Percentiles rank a stretch among this genome's conserved stretches.
These are phyloP conservation scores for Globisporangium megalacanthum DNA, from an alignment of 352 stramenopile genomes.

Conservation along the genomic window DNA sequence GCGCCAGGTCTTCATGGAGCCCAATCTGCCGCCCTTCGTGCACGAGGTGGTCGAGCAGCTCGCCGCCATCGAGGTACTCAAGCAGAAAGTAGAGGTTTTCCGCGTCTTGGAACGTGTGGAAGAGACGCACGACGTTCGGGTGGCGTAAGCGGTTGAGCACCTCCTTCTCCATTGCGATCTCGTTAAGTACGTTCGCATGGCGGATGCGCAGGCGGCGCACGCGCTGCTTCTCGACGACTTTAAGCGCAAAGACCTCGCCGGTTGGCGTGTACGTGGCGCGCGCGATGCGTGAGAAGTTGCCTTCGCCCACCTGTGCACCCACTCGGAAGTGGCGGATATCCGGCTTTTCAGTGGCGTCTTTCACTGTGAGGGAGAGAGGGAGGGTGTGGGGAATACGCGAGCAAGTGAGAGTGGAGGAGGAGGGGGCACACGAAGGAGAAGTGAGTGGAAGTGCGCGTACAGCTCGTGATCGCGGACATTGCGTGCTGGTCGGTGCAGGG, in stretches of 20 bases:
- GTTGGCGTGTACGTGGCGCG: slow-evolving; percentile 86
- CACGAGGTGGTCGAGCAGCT: slow-evolving; percentile 91
- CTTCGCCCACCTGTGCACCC: slow-evolving; percentile 58
- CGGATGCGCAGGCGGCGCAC: slow-evolving; percentile 85
- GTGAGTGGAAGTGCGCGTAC: not conserved
- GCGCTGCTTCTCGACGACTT: slow-evolving; percentile 92
- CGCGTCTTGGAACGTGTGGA: slow-evolving; percentile 96
- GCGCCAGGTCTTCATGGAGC: slow-evolving; percentile 66
- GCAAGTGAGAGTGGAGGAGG: not conserved
- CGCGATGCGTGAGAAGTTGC: slow-evolving; percentile 96
- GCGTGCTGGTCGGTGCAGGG: not conserved
- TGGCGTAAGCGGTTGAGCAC: slow-evolving; percentile 88
- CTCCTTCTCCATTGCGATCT: slow-evolving; percentile 97
- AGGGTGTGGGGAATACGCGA: not conserved
- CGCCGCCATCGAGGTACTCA: slow-evolving; percentile 88
- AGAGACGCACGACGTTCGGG: slow-evolving; percentile 92
- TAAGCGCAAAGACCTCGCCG: slow-evolving; percentile 92
- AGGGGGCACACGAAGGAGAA: not conserved
- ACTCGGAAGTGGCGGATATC: slow-evolving; percentile 70
- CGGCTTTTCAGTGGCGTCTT: slow-evolving; percentile 69
- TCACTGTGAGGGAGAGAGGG: slow-evolving; percentile 35
- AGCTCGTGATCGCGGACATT: not conserved
- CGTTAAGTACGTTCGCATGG: slow-evolving; percentile 98
- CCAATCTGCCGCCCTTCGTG: slow-evolving; percentile 70
- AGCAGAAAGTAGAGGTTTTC: slow-evolving; percentile 95